Conservation (phyloP, 2,329 filamentous ascomycete species). For the Lasiodiplodia hormozganensis region DNA sequence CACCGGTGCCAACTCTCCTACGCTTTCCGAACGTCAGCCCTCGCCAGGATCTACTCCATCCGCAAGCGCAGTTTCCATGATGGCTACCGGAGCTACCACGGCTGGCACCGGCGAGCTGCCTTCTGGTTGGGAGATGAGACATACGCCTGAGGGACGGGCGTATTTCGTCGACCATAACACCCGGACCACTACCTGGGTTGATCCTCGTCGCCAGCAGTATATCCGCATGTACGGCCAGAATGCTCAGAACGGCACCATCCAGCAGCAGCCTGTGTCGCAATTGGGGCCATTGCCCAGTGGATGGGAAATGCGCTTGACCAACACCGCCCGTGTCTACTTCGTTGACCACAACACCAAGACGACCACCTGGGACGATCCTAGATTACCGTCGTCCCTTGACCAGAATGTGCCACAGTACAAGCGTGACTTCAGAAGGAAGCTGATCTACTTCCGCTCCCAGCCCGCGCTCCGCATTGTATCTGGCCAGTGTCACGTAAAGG, state of each 20-base stretch:
- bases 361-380: constrained; percentile 97
- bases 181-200: constrained; percentile 97
- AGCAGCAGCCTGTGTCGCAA: constrained; percentile 97
- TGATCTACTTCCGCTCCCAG: constrained; percentile 99
- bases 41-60: constrained; percentile 48
- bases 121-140: constrained; percentile 93
- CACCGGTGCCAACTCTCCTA: constrained; percentile 91
- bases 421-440: constrained; percentile 95
- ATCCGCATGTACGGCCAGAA: constrained; percentile 98
- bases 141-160: constrained; percentile 90
- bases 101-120: constrained; percentile 94
- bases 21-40: constrained; percentile 63
- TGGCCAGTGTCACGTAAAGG: constrained; percentile 98
- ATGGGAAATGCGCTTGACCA: constrained; percentile 99
- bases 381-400: constrained; percentile 92
- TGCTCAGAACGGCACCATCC: constrained; percentile 76
- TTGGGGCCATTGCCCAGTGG: constrained; percentile 93
- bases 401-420: constrained; percentile 99
- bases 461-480: constrained; percentile 93
- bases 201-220: constrained; percentile 95
- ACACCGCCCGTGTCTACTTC: constrained; percentile 97
- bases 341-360: constrained; percentile 99
- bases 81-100: constrained; percentile 93
- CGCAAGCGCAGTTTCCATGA: constrained; percentile 76
- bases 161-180: constrained; percentile 99